Evolutionary conservation across 306 rosid genomes (phyloP).

Genomic region (Prunus persica): Prunus_persica_NCBIv2 NC_034015.1:22050001-22050500

Average conservation of each 20-base stretch:
- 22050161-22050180: neutral
- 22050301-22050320: neutral
- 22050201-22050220: conserved; percentile 6
- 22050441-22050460: too few species aligned
- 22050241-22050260: conserved; percentile 20
- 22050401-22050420: neutral
- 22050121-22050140: conserved; percentile 26
- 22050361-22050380: neutral
- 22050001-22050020: neutral
- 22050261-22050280: conserved; percentile 3
- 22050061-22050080: neutral
- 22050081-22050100: neutral
- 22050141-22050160: neutral
- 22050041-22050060: neutral
- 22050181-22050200: conserved; percentile 14
- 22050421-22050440: neutral
- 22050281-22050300: conserved; percentile 13
- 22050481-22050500: conserved; percentile 3
- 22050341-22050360: neutral
- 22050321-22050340: neutral
- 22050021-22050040: neutral
- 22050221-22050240: conserved; percentile 17
- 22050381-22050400: neutral
- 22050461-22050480: neutral
- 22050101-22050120: neutral